Percentiles rank a stretch among this genome's conserved stretches.
Conservation (phyloP, 257 asterid genomes). For the Pogostemon cablin region DNA sequence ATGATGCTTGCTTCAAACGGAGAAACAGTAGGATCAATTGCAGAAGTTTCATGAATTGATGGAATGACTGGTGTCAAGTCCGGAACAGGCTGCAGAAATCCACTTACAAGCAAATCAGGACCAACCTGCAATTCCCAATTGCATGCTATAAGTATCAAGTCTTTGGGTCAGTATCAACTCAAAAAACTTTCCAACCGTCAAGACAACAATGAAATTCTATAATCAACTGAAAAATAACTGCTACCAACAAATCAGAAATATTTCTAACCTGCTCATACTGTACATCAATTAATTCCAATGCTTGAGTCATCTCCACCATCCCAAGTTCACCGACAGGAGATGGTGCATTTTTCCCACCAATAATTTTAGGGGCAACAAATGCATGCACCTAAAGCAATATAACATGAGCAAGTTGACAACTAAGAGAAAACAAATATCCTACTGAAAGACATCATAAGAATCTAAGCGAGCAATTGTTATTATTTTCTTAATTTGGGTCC, state of each 20-base stretch:
- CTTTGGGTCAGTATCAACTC: not conserved
- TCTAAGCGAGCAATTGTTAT: not conserved
- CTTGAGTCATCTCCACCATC: slow-evolving; percentile 99
- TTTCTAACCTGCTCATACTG: slow-evolving; percentile 74
- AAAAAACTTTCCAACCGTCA: not conserved
- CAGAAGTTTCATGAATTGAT: slow-evolving; percentile 76
- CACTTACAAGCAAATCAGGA: slow-evolving; percentile 94
- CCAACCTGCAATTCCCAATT: slow-evolving; percentile 61
- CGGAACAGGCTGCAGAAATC: slow-evolving; percentile 96
- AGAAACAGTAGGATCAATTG: slow-evolving; percentile 82
- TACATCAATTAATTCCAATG: slow-evolving; percentile 78
- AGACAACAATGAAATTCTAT: not conserved
- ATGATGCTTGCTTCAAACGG: slow-evolving; percentile 86
- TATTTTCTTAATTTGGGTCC: not conserved
- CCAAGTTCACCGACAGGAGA: slow-evolving; percentile 98
- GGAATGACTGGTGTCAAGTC: slow-evolving; percentile 88
- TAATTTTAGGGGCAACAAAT: slow-evolving; percentile 93
- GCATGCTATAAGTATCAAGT: not conserved
- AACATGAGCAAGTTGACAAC: slow-evolving; percentile 12
- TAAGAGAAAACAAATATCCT: not conserved
- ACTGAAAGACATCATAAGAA: not conserved
- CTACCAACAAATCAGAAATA: slow-evolving; percentile 22
- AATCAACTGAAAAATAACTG: not conserved
- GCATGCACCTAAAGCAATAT: slow-evolving; percentile 74
- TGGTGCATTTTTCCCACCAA: slow-evolving; percentile 93